Conservation (phyloP, 345 rosid genomes). For the Eucalyptus pauciflora region DNA sequence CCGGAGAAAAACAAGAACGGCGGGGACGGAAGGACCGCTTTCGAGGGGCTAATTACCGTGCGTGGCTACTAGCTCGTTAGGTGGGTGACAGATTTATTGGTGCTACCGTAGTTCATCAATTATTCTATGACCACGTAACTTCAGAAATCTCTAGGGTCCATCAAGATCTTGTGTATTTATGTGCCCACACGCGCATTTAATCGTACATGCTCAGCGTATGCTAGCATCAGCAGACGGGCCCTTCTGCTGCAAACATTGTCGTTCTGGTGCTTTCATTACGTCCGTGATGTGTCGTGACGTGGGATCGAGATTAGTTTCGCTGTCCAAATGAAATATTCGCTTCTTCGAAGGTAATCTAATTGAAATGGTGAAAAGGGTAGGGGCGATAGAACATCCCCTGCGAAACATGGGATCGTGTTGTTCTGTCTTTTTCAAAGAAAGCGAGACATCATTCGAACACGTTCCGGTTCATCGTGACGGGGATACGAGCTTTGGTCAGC, state of each 20-base stretch:
- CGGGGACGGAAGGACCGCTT: neutral
- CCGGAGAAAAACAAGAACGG: neutral
- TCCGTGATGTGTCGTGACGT: neutral
- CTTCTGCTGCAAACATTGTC: neutral
- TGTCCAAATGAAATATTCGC: neutral
- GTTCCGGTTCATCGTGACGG: neutral
- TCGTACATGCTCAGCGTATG: neutral
- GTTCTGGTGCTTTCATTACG: neutral
- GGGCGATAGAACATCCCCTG: neutral
- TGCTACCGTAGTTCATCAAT: neutral
- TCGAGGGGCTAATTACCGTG: neutral
- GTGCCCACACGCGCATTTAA: neutral
- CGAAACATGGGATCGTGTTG: neutral
- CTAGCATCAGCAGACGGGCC: neutral
- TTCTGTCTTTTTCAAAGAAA: neutral
- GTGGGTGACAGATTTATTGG: neutral
- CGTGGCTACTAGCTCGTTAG: neutral
- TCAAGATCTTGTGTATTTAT: neutral
- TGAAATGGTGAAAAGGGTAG: neutral
- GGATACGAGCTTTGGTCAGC: neutral
- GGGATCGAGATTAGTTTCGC: neutral
- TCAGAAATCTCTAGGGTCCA: neutral
- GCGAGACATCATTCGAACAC: neutral
- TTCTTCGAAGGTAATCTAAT: neutral
- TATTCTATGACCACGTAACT: neutral